Percentiles rank a stretch among this genome's conserved stretches.
Conservation (phyloP, 495 filamentous ascomycete genomes). For the Hypoxylon crocopeplum region DNA sequence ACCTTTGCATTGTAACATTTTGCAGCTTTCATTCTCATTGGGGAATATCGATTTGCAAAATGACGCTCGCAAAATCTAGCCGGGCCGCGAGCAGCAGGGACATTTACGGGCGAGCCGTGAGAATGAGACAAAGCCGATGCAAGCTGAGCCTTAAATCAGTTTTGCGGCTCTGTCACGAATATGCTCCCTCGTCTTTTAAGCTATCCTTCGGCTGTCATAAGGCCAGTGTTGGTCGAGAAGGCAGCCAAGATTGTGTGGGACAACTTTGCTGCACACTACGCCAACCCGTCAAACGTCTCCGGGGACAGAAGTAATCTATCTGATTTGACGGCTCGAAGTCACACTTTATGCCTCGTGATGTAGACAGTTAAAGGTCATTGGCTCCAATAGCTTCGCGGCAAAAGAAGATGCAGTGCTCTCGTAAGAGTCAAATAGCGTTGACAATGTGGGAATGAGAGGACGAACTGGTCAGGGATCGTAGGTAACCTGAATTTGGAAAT, state of each 20-base stretch:
- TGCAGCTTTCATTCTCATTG: constrained; percentile 32
- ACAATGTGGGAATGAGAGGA: constrained; percentile 31
- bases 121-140: constrained; percentile 21
- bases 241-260: constrained; percentile 28
- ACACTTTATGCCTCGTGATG: constrained; percentile 35
- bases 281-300: constrained; percentile 20
- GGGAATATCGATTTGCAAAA: constrained; percentile 7
- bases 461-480: constrained; percentile 30
- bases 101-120: constrained; percentile 27
- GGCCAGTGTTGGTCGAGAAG: constrained; percentile 20
- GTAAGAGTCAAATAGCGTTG: constrained; percentile 20
- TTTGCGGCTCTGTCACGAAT: constrained; percentile 38
- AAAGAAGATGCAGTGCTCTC: constrained; percentile 29
- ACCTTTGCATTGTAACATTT: constrained; percentile 45
- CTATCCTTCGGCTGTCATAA: constrained; percentile 28
- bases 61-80: constrained; percentile 24
- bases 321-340: constrained; percentile 34
- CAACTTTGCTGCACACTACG: constrained; percentile 29
- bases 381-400: constrained; percentile 24
- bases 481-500: constrained; percentile 26
- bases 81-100: constrained; percentile 14
- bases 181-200: constrained; percentile 21
- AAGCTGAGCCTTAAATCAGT: constrained; percentile 38
- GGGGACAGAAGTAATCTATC: constrained; percentile 27
- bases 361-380: constrained; percentile 29